Percentiles rank a stretch among this genome's conserved stretches.
These are phyloP conservation scores for Corchorus capsularis DNA, from an alignment of 345 rosid genomes.

Conservation along the genomic window DNA sequence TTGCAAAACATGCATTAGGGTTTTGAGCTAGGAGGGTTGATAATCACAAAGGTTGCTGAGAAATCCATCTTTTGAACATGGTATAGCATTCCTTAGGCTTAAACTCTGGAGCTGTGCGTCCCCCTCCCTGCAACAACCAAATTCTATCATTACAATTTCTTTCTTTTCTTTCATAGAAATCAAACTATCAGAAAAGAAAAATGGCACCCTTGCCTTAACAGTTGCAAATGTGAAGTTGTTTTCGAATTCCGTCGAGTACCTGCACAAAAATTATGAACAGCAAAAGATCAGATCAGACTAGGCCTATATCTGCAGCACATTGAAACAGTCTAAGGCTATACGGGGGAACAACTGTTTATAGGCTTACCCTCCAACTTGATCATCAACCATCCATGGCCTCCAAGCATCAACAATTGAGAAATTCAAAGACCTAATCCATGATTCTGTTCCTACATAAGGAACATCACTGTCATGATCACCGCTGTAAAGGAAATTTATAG, in stretches of 20 bases:
- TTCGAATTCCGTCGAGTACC: neutral
- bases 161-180: too few relatives aligned
- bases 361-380: slow-evolving; percentile 31
- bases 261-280: neutral
- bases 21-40: too few relatives aligned
- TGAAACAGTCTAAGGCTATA: neutral
- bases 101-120: too few relatives aligned
- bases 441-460: slow-evolving; percentile 30
- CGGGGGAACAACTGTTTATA: neutral
- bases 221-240: slow-evolving; percentile 13
- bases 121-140: too few relatives aligned
- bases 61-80: too few relatives aligned
- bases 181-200: neutral
- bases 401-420: slow-evolving; percentile 24
- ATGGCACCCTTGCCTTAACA: neutral
- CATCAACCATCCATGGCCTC: slow-evolving; percentile 37
- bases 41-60: too few relatives aligned
- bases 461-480: slow-evolving; percentile 33
- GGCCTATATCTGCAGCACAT: neutral
- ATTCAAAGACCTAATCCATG: slow-evolving; percentile 32
- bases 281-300: too few relatives aligned
- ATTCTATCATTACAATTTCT: too few relatives aligned
- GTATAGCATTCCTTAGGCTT: too few relatives aligned
- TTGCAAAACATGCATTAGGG: too few relatives aligned
- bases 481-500: neutral